phyloP scores from a whole-genome alignment of 768 basidiomycete species.

The Collybiopsis luxurians region DNA sequence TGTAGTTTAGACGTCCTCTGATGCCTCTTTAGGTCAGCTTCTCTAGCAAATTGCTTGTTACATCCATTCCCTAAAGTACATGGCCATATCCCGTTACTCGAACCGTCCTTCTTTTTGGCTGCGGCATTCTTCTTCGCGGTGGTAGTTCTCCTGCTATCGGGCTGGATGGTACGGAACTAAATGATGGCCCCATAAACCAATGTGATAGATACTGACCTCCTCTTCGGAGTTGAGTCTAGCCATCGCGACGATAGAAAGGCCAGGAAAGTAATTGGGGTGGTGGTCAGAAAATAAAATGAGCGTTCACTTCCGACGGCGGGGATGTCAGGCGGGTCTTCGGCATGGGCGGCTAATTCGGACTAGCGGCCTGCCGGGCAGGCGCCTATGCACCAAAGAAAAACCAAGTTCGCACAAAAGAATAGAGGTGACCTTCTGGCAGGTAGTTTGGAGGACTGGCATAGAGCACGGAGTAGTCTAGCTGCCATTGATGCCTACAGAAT shows the following conservation, averaged over 20 bases:
- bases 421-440: too few species aligned
- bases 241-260: neutral
- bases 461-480: too few species aligned
- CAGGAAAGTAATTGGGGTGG: neutral
- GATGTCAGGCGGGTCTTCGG: neutral
- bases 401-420: too few species aligned
- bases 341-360: too few species aligned
- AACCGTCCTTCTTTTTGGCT: neutral
- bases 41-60: slow-evolving; percentile 78
- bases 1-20: slow-evolving; percentile 79
- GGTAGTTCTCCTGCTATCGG: neutral
- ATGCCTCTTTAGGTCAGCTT: slow-evolving; percentile 80
- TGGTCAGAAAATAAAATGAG: neutral
- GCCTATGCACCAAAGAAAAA: too few species aligned
- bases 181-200: neutral
- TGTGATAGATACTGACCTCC: neutral
- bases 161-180: neutral
- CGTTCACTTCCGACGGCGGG: neutral
- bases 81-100: slow-evolving; percentile 48
- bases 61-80: slow-evolving; percentile 74
- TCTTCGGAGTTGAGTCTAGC: neutral
- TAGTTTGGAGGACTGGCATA: too few species aligned
- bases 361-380: too few species aligned
- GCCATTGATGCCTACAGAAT: too few species aligned
- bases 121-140: slow-evolving; percentile 1